These are phyloP conservation scores for Sporothrix phasma DNA, from an alignment of 2,329 filamentous ascomycete species.

Conservation along the genomic window DNA sequence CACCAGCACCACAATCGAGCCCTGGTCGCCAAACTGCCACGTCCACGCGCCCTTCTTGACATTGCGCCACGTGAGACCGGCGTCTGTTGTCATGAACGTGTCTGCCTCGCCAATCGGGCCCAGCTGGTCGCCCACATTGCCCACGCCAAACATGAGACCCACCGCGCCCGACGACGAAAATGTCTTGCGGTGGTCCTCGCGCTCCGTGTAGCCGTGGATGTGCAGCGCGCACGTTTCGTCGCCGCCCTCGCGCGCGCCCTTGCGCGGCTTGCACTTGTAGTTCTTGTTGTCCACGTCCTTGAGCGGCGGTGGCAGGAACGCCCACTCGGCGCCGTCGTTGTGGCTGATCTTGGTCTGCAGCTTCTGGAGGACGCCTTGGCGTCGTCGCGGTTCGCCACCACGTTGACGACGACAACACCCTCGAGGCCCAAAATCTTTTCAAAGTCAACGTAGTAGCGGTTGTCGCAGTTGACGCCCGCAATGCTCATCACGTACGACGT, in stretches of 20 bases:
- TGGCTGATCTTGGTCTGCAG: constrained; percentile 89
- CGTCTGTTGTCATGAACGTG: constrained; percentile 86
- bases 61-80: constrained; percentile 77
- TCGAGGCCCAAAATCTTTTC: constrained; percentile 91
- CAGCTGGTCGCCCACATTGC: constrained; percentile 73
- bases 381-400: constrained; percentile 64
- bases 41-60: constrained; percentile 81
- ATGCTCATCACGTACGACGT: constrained; percentile 87
- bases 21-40: constrained; percentile 94
- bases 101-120: constrained; percentile 59
- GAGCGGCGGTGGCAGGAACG: constrained; percentile 59
- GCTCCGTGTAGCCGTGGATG: constrained; percentile 91
- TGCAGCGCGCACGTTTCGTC: constrained; percentile 71
- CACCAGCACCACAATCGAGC: constrained; percentile 83
- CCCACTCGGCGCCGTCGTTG: constrained; percentile 90
- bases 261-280: constrained; percentile 49
- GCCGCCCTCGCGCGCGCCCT: constrained; percentile 37
- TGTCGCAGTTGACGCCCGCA: constrained; percentile 70
- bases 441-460: constrained; percentile 75
- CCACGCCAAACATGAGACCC: constrained; percentile 81
- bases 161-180: constrained; percentile 83
- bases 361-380: constrained; percentile 47
- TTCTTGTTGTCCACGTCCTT: constrained; percentile 61
- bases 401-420: constrained; percentile 79
- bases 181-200: constrained; percentile 68